phyloP scores from a whole-genome alignment of 257 asterid genomes.

The Thymus quinquecostatus region DNA sequence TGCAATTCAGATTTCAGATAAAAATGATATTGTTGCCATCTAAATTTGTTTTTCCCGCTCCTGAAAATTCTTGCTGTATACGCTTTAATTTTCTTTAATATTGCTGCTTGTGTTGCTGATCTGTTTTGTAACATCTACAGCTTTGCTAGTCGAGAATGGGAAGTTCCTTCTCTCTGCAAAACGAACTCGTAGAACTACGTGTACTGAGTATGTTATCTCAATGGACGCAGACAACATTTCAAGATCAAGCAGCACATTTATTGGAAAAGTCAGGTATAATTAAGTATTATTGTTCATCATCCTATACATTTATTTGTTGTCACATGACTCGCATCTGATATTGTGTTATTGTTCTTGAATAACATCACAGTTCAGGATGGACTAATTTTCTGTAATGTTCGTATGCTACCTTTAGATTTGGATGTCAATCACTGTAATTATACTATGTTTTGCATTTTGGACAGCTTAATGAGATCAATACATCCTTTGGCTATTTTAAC shows the following conservation, averaged over 20 bases:
- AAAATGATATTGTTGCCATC: not conserved
- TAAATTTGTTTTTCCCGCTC: not conserved
- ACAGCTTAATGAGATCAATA: no score
- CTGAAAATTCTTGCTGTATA: not conserved
- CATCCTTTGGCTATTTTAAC: no score
- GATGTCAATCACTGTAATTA: no score
- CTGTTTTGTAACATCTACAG: slow-evolving; percentile 41
- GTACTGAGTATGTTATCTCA: slow-evolving; percentile 93
- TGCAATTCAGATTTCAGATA: slow-evolving; percentile 6
- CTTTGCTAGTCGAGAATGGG: slow-evolving; percentile 90
- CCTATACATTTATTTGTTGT: not conserved
- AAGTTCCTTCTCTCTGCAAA: slow-evolving; percentile 97
- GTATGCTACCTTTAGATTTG: not conserved
- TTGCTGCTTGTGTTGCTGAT: slow-evolving; percentile 8
- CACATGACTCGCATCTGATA: not conserved
- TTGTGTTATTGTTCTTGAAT: not conserved
- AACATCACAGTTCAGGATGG: not conserved
- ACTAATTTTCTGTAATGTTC: not conserved
- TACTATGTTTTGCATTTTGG: no score
- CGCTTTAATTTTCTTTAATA: not conserved
- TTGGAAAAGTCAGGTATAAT: slow-evolving; percentile 81
- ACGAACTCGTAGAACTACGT: slow-evolving; percentile 92
- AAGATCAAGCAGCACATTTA: slow-evolving; percentile 85
- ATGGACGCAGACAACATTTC: slow-evolving; percentile 93
- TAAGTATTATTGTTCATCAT: not conserved